Conservation (phyloP, 2,329 filamentous ascomycete genomes). For the Nothomitra cinnamomea region DNA sequence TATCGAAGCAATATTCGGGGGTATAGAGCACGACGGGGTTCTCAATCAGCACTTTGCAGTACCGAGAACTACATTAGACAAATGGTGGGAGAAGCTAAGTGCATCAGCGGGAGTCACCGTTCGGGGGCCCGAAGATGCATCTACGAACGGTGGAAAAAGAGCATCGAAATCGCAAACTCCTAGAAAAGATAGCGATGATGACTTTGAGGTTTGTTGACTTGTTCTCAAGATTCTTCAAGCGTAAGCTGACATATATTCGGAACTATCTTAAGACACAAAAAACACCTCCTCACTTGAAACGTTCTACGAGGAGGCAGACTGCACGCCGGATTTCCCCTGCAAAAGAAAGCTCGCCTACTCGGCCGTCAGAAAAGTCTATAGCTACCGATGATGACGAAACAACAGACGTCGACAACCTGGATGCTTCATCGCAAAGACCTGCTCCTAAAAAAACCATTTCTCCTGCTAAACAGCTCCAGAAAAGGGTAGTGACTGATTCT, state of each 20-base stretch:
- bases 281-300: conserved; percentile 1
- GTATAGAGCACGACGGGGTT: conserved; percentile 6
- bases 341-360: neutral
- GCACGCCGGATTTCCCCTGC: neutral
- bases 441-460: neutral
- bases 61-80: conserved; percentile 12
- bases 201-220: conserved; percentile 21
- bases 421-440: neutral
- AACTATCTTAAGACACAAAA: neutral
- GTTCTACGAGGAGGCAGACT: neutral
- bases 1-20: conserved; percentile 13
- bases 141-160: neutral
- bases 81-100: conserved; percentile 21
- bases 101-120: neutral
- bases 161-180: conserved; percentile 5
- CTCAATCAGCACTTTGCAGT: neutral
- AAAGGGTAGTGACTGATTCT: neutral
- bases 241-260: neutral
- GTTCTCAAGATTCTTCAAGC: neutral
- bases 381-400: neutral
- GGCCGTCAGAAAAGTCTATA: no score
- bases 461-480: neutral
- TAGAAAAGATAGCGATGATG: conserved; percentile 19
- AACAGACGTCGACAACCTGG: conserved; percentile 2
- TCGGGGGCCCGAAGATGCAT: neutral